Evolutionary conservation across 768 basidiomycete genomes (phyloP).

Genomic region (Psilocybe cubensis): DNA sequence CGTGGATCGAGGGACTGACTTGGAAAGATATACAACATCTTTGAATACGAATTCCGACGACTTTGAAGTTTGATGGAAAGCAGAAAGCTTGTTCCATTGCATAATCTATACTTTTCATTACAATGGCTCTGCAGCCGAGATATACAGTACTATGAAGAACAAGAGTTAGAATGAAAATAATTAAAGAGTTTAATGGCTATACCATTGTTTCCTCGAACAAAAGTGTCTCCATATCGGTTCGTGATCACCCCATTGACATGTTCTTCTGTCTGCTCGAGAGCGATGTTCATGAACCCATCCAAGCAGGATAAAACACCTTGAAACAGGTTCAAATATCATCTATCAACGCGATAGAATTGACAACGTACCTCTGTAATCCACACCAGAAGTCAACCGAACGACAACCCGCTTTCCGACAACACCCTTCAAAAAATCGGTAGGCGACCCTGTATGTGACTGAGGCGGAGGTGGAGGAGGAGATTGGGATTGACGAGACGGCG

Average conservation of each 20-base stretch:
- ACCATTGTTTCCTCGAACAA: slow-evolving; percentile 96
- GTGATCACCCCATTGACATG: slow-evolving; percentile 87
- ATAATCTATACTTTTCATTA: neutral
- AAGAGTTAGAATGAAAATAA: neutral
- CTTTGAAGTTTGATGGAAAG: too few relatives aligned
- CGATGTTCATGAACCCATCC: slow-evolving; percentile 99
- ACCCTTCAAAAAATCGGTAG: slow-evolving; percentile 91
- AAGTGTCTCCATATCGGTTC: slow-evolving; percentile 93
- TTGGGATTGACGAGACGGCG: slow-evolving; percentile 28
- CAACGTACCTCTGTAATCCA: slow-evolving; percentile 83
- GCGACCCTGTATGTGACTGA: slow-evolving; percentile 70
- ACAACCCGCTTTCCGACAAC: slow-evolving; percentile 97
- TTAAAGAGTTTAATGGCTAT: slow-evolving; percentile 12
- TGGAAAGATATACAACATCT: too few relatives aligned
- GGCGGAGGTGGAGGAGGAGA: slow-evolving; percentile 52
- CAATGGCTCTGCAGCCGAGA: neutral
- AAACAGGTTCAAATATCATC: neutral
- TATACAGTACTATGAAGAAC: neutral
- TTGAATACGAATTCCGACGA: too few relatives aligned
- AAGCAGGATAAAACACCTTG: slow-evolving; percentile 91
- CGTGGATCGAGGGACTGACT: too few relatives aligned
- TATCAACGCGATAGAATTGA: slow-evolving; percentile 20
- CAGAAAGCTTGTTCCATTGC: neutral
- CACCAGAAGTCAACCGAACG: slow-evolving; percentile 88
- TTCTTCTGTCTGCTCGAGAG: slow-evolving; percentile 96